Base-by-base conservation (phyloP, 805 yeast species). In the Saccharomycopsis vini region DNA sequence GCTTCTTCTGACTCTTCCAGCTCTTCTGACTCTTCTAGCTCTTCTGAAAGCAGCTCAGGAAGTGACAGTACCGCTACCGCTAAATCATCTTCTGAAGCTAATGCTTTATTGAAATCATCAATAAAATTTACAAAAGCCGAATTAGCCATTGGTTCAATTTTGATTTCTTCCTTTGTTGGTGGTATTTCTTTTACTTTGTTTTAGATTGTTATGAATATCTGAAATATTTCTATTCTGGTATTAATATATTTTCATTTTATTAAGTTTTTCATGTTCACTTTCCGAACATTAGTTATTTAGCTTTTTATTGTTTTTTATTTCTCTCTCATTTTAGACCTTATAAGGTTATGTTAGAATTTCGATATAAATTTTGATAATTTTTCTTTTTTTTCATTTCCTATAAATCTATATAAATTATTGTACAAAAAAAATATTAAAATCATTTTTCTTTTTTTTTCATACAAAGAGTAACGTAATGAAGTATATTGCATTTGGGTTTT, bases 1-100 rank as follows among this genome's bases (percentile, higher is more conserved):
- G 59, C 64, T 16, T 54, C 69, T 19, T 55, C 68, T 30, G 63
- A 72, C 52, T 51, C 66, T 34, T 63, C 68, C 45, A 51, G 62
- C 23, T 49, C 52, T 38, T 54, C 58, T 9, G 52, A 63, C 10
- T 31, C 46, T 7, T 44, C 57, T 16, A 56, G 56, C 7, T 44
- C 54, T 9, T 40, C 46, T 28, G 44, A 62, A 16, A 45, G 55
- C 21, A 50, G 61, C 33, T 48, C 55, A 22, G 40, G 60, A 15
- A 47, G 56, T 39, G 40, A 49, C 7, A 43, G 55, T 13, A 55
- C 67, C 15, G 50, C 59, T 28, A 24, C 45, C 7, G 41, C 49
- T 10, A 44, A 56, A n/a, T 55, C 68, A n/a, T 49, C 58, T n/a
- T 23, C 40, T 22, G 45, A 20, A 22, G 42, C 42, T 34, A 22